phyloP scores from a whole-genome alignment of 768 basidiomycete genomes.

The Cystofilobasidium capitatum region DNA sequence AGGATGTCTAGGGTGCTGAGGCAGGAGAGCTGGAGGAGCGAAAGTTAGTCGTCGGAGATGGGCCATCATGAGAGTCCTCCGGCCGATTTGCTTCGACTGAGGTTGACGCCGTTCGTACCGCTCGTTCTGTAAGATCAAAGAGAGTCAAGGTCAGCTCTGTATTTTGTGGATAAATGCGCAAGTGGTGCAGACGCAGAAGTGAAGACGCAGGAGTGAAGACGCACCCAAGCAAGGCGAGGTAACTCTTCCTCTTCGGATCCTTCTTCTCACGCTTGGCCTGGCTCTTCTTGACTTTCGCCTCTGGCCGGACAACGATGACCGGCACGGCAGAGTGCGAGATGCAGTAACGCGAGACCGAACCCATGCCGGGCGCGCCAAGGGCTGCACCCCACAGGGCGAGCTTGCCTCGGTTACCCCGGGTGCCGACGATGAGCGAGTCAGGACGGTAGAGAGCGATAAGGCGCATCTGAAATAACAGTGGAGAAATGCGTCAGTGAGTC shows the following conservation, averaged over 20 bases:
- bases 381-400: constrained; percentile 51
- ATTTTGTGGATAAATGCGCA: constrained; percentile 31
- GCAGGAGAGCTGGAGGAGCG: too few species aligned
- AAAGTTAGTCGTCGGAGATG: not conserved
- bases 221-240: constrained; percentile 38
- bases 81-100: not conserved
- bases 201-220: constrained; percentile 6
- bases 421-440: constrained; percentile 87
- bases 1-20: too few species aligned
- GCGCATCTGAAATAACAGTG: constrained; percentile 44
- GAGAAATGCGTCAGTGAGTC: not conserved
- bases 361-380: constrained; percentile 50
- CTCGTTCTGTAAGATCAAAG: not conserved
- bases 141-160: constrained; percentile 21
- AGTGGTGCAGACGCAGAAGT: constrained; percentile 19
- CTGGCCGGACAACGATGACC: constrained; percentile 75
- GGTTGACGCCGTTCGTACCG: constrained; percentile 12
- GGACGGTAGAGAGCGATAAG: constrained; percentile 60
- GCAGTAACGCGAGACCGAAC: constrained; percentile 57
- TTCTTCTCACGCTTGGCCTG: constrained; percentile 67
- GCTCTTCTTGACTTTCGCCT: constrained; percentile 62
- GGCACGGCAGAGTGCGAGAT: constrained; percentile 89
- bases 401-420: constrained; percentile 57
- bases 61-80: not conserved
- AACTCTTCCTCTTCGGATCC: constrained; percentile 69